A percentile compares a stretch with the other conserved stretches of the same genome.
phyloP scores from a whole-genome alignment of 2,329 filamentous ascomycete species.

The Pseudofabraea citricarpa region DNA sequence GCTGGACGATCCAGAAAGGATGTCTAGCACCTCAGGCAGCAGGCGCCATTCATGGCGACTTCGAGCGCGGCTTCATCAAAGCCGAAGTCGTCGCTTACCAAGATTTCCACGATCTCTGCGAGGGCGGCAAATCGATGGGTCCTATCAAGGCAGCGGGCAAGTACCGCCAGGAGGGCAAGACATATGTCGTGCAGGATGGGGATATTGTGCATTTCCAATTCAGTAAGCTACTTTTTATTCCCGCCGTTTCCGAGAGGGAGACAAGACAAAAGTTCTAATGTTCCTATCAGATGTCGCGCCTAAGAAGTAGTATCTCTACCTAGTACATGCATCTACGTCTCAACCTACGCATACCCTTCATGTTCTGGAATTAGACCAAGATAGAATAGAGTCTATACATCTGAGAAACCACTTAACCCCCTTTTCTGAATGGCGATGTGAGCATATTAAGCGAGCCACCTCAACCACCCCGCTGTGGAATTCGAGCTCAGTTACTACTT shows the following conservation, averaged over 20 bases:
- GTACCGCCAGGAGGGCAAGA: slow-evolving; percentile 39
- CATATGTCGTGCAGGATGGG: slow-evolving; percentile 39
- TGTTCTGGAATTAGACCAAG: too few species aligned
- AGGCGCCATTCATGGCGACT: slow-evolving; percentile 37
- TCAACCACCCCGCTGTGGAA: too few species aligned
- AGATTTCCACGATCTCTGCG: slow-evolving; percentile 39
- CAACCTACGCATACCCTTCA: too few species aligned
- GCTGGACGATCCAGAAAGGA: slow-evolving; percentile 36
- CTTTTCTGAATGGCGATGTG: too few species aligned
- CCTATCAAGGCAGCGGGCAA: slow-evolving; percentile 41
- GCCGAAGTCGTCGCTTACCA: slow-evolving; percentile 41
- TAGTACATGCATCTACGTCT: too few species aligned
- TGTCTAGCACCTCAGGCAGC: slow-evolving; percentile 37
- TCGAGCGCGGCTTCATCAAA: slow-evolving; percentile 41
- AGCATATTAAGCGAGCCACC: too few species aligned
- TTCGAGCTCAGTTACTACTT: too few species aligned
- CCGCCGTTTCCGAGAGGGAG: too few species aligned
- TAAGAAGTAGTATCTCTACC: slow-evolving; percentile 14
- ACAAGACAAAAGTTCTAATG: too few species aligned
- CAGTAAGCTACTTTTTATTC: slow-evolving; percentile 28
- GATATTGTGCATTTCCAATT: slow-evolving; percentile 41
- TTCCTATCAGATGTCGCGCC: slow-evolving; percentile 10
- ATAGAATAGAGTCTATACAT: too few species aligned
- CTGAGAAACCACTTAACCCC: too few species aligned
- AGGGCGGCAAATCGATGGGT: slow-evolving; percentile 38